Base-by-base conservation (phyloP, 768 basidiomycete species). In the Gloeophyllum trabeum region DNA sequence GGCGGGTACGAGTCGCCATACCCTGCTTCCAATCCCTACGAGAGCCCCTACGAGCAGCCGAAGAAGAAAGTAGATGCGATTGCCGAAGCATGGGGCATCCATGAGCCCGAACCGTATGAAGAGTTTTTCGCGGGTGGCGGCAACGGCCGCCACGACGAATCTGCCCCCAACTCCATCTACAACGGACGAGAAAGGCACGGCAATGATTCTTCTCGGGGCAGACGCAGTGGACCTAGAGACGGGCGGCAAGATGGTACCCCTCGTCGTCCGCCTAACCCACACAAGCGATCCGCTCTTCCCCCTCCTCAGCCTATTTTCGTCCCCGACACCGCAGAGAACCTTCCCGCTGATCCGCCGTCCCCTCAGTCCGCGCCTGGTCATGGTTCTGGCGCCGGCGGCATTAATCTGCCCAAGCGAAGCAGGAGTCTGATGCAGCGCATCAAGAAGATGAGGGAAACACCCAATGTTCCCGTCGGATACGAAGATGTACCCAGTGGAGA, bases 11-110 rank as follows among this genome's bases (percentile, higher is more conserved):
- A 61, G 37, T 51, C 59, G 21, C 66, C 79, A 22, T 82, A 84
- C 56, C 70, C 80, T 3, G 55, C 76, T 41, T 14, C 44, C 24
- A 44, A 46, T 7, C 13, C 21, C 22, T 48, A 36, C 43, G 37
- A 18, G 51, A 55, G 34, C 57, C 59, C 42, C 59, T 71, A 73
- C 42, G 71, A 75, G 45, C 72, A 73, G 6, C 76, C 80, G 24
- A 88, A 88, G 76, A 87, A 85, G 62, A 86, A 86, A 54, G 79
- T 85, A 24, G 86, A 91, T 51, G 86, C 84, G 26, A 79, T 92
- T 45, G 88, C 88, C 36, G 89, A 91, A 60, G 89, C 89, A 1
- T 91, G 89, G 89, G 89, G 89, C 26, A 88, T 87, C 40, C 85
- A 89, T 51, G 89, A 91, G 53, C 89, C 89, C 4, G 89, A 92